Evolutionary conservation across 23 red algal genomes (phyloP).

Genomic region (Chondrus crispus): DNA sequence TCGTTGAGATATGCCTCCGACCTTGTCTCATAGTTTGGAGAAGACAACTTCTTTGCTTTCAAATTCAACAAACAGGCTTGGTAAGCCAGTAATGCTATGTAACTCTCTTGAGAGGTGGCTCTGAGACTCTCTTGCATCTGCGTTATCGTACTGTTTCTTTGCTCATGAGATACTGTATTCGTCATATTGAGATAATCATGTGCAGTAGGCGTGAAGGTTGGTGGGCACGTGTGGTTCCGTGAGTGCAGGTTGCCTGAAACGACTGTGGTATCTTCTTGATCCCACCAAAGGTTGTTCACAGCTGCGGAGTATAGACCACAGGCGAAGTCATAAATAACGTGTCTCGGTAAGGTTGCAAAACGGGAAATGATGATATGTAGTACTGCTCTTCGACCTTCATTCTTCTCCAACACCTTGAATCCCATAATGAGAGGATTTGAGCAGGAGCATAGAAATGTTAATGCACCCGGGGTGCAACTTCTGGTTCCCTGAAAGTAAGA

Average conservation of each 20-base stretch:
- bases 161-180: constrained; percentile 2
- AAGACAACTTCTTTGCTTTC: neutral
- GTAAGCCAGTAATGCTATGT: neutral
- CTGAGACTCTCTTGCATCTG: neutral
- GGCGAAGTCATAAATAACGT: neutral
- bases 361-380: neutral
- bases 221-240: neutral
- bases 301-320: neutral
- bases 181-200: neutral
- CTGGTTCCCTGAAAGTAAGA: neutral
- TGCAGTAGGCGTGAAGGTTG: neutral
- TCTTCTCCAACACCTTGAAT: neutral
- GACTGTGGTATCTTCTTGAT: neutral
- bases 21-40: too few species aligned
- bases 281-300: constrained; percentile 6
- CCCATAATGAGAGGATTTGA: neutral
- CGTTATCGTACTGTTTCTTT: neutral
- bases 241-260: neutral
- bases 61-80: neutral
- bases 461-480: neutral
- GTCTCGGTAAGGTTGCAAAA: neutral
- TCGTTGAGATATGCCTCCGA: too few species aligned
- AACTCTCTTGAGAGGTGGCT: neutral
- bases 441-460: neutral
- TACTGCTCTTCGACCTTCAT: neutral